These are phyloP conservation scores for Elsinoe necatrix DNA, from an alignment of 2,329 filamentous ascomycete genomes.

Conservation along the genomic window DNA sequence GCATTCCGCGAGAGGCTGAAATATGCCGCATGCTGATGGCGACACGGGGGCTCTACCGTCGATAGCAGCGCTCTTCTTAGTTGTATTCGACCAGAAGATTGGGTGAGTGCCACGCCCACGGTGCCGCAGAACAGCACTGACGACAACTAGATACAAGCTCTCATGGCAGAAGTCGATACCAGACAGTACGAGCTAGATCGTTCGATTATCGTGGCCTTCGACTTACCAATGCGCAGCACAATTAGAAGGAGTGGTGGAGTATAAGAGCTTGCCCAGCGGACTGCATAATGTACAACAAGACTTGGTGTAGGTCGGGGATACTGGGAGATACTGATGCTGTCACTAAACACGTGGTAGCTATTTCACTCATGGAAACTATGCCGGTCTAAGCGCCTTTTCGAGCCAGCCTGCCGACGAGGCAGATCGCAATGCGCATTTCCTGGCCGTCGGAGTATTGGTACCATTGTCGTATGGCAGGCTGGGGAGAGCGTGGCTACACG, in stretches of 20 bases:
- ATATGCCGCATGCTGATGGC: constrained; percentile 12
- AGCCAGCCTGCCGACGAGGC: constrained; percentile 71
- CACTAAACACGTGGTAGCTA: constrained; percentile 50
- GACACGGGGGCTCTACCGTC: constrained; percentile 20
- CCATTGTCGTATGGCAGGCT: constrained; percentile 76
- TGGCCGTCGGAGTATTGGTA: constrained; percentile 82
- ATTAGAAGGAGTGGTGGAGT: constrained; percentile 84
- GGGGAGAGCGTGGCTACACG: constrained; percentile 84
- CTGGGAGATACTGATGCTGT: not conserved
- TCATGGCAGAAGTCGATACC: constrained; percentile 71
- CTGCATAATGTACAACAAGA: constrained; percentile 82
- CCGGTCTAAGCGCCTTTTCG: constrained; percentile 84
- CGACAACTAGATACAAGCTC: constrained; percentile 58
- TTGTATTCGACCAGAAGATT: constrained; percentile 32
- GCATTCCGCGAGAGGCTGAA: not conserved
- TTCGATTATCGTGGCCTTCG: not conserved
- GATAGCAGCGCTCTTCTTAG: constrained; percentile 30
- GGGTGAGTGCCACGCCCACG: constrained; percentile 23
- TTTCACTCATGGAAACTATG: constrained; percentile 78
- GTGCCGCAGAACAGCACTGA: not conserved
- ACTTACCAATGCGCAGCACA: constrained; percentile 33
- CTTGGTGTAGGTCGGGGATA: constrained; percentile 45
- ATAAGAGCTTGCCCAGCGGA: constrained; percentile 90
- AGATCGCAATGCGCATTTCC: constrained; percentile 81
- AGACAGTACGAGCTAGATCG: constrained; percentile 45